Base-by-base conservation (phyloP, 441 rosid genomes). In the Populus hybrid region DNA sequence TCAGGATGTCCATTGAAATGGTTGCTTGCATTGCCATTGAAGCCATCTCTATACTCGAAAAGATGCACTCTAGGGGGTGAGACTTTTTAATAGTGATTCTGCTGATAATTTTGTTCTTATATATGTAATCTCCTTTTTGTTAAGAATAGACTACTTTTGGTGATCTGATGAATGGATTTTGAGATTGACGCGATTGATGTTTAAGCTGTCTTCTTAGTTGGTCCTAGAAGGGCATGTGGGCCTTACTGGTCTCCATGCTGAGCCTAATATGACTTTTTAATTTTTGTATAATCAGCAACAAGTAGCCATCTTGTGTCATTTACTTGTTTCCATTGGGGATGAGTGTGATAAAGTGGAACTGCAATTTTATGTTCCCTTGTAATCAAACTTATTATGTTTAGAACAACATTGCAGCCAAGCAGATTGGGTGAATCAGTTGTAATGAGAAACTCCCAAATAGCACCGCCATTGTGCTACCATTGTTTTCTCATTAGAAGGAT, bases 1-100 rank as follows among this genome's bases (percentile, higher is more conserved):
- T 28, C 87, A 92, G 97, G 89, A 93, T 95, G 99, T 95, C 98
- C 50, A 86, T 87, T 11, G 97, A 94, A 82, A 95, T 93, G 99
- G 98, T 94, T 69, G 98, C 98, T 20, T 95, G 99, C 81, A 95
- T 95, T 86, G 98, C 99, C 21, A 92, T 95, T 67, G 99, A 95
- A 85, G 95, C 97, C 38, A 88, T 95, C 77, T 95, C 99, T 73
- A 95, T 94, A 73, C 86, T 94, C 26, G 98, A 95, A 80, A 92
- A 94, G 87, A 85, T 95, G 84, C 98, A 95, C 82, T 89, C 94
- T 24, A 91, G 82, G 82, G 99, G 99, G 97, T 92, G 75, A 82
- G 38, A 34, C 21, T 21, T 80, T 57, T 79, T 83, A 73, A 53
- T 53, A 38, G 42, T 71, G 34, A 77, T 78, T 34, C 69, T 71